These are phyloP conservation scores for Canariomyces notabilis DNA, from an alignment of 2,329 filamentous ascomycete species.

Conservation along the genomic window DNA sequence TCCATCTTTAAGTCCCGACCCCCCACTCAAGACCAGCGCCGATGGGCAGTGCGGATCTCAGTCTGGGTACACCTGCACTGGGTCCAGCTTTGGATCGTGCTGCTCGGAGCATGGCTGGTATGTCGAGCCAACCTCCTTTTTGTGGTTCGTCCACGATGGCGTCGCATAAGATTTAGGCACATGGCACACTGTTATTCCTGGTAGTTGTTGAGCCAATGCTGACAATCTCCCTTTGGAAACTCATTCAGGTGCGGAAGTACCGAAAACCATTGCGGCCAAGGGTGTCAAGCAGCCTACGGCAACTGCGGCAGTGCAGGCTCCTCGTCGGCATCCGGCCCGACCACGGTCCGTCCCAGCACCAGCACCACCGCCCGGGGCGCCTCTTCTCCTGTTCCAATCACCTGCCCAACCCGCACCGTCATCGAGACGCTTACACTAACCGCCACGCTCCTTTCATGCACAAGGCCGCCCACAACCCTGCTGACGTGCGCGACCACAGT, in stretches of 20 bases:
- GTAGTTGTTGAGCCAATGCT: too few relatives aligned
- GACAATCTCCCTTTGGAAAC: neutral
- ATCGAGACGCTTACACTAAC: neutral
- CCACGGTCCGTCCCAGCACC: neutral
- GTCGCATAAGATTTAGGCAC: too few relatives aligned
- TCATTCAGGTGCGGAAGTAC: constrained; percentile 19
- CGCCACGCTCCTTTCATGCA: too few relatives aligned
- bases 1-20: neutral
- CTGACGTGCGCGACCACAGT: neutral
- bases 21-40: constrained; percentile 4
- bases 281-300: constrained; percentile 16
- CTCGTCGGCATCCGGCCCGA: neutral
- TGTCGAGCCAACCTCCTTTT: neutral
- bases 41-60: constrained; percentile 20
- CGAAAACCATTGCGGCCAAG: constrained; percentile 20
- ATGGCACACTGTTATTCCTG: neutral
- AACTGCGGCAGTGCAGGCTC: constrained; percentile 9
- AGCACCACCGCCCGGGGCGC: neutral
- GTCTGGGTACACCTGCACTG: constrained; percentile 13
- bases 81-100: constrained; percentile 19
- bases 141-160: neutral
- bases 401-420: neutral
- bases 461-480: constrained; percentile 2
- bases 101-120: constrained; percentile 22
- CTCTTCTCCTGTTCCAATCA: too few relatives aligned